Conservation (phyloP, 345 rosid genomes). For the Punica granatum region DNA sequence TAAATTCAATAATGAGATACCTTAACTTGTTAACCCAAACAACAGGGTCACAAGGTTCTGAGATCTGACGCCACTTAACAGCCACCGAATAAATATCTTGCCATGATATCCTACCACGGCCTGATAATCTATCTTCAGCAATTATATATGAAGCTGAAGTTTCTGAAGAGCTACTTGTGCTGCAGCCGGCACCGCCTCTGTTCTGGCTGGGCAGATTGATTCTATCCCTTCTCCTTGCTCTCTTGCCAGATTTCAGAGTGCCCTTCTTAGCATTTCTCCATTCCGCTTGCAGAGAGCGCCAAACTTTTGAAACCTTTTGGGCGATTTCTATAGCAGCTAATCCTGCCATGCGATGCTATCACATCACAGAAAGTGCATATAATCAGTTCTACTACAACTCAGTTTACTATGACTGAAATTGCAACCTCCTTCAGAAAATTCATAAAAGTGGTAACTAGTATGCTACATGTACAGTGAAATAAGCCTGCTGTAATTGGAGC, state of each 20-base stretch:
- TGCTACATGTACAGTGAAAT: no score
- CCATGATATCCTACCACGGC: slow-evolving; percentile 63
- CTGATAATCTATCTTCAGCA: slow-evolving; percentile 58
- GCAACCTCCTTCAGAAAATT: no score
- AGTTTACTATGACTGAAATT: no score
- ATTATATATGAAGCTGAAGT: slow-evolving; percentile 52
- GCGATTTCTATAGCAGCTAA: slow-evolving; percentile 87
- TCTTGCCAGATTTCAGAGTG: slow-evolving; percentile 54
- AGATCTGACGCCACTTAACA: slow-evolving; percentile 96
- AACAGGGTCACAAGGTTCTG: slow-evolving; percentile 98
- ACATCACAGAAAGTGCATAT: slow-evolving; percentile 22
- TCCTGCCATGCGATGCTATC: slow-evolving; percentile 98
- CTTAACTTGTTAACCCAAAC: slow-evolving; percentile 95
- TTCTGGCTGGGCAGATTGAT: slow-evolving; percentile 69
- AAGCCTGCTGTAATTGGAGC: no score
- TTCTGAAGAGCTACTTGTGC: slow-evolving; percentile 73
- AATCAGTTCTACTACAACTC: neutral
- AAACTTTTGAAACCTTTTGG: slow-evolving; percentile 81
- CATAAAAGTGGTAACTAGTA: no score
- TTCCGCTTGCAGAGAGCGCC: slow-evolving; percentile 75
- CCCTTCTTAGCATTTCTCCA: slow-evolving; percentile 60
- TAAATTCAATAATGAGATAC: slow-evolving; percentile 18
- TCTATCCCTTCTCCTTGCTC: slow-evolving; percentile 60
- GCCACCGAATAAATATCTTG: slow-evolving; percentile 76
- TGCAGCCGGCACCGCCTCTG: slow-evolving; percentile 94